phyloP scores from a whole-genome alignment of 1,284 basidiomycete genomes.

The Malassezia sp. region DNA sequence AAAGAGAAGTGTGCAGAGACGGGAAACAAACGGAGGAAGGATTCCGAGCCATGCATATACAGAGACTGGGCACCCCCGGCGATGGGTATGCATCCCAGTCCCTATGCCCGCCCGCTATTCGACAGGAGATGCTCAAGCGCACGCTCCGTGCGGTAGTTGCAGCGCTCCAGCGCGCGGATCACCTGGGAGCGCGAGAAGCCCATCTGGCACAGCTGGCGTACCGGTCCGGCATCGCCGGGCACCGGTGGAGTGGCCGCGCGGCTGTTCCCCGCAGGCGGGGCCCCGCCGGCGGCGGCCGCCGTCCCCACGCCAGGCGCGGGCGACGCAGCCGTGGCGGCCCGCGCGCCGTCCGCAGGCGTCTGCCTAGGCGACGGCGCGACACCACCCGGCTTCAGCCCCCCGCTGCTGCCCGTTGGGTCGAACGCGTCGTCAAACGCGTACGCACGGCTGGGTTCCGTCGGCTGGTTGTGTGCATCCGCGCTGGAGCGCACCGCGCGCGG shows the following conservation, averaged over 20 bases:
- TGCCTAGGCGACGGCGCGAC: not conserved
- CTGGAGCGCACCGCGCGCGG: no score
- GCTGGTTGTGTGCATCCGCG: no score
- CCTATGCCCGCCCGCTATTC: conserved; percentile 8
- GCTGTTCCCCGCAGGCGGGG: no score
- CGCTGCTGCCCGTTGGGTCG: not conserved
- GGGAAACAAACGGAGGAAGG: no score
- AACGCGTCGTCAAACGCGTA: not conserved
- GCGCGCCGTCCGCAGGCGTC: not conserved
- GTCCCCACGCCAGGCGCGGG: not conserved
- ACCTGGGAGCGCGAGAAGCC: conserved; percentile 39
- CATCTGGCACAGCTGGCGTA: conserved; percentile 43
- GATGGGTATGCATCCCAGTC: no score
- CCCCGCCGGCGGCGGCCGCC: not conserved
- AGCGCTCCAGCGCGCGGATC: conserved; percentile 39
- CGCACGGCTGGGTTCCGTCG: no score
- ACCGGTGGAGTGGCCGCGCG: conserved; percentile 25
- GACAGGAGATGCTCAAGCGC: conserved; percentile 37
- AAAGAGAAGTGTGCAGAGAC: no score
- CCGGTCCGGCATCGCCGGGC: conserved; percentile 37
- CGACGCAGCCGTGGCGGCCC: not conserved
- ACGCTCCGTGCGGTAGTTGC: conserved; percentile 40
- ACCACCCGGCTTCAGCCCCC: not conserved
- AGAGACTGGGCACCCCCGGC: no score
- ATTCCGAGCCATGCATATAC: no score